A percentile compares a stretch with the other conserved stretches of the same genome.
These are phyloP conservation scores for Carex scoparia DNA, from an alignment of 176 grass and related monocot genomes.

Conservation along the genomic window DNA sequence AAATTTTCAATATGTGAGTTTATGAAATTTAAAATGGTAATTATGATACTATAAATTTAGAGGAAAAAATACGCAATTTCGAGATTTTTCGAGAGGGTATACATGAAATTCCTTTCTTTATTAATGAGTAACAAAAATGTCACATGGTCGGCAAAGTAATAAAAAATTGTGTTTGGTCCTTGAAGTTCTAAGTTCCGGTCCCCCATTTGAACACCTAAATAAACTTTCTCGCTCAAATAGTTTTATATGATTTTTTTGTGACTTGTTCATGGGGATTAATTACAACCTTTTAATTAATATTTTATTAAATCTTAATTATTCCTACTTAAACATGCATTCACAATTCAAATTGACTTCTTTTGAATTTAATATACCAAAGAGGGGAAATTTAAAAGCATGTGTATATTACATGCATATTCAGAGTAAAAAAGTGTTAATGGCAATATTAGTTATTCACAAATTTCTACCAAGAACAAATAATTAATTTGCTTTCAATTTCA, in stretches of 20 bases:
- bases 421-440: background rate
- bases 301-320: background rate
- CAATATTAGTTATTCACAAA: background rate
- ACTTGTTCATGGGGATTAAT: background rate
- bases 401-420: background rate
- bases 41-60: no score
- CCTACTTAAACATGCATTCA: background rate
- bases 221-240: background rate
- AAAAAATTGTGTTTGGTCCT: background rate
- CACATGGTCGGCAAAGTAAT: background rate
- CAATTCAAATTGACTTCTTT: background rate
- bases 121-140: constrained; percentile 9
- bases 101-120: background rate
- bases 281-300: background rate
- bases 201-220: background rate
- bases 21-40: no score
- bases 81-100: no score
- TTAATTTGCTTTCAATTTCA: background rate
- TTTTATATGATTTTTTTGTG: background rate
- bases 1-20: no score
- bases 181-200: background rate
- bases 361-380: background rate
- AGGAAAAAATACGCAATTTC: no score
- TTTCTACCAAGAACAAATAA: background rate
- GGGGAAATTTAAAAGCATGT: background rate